Evolutionary conservation across 2,329 filamentous ascomycete genomes (phyloP), one percentile per base, ranked within the genome.

Genomic region (Nemania diffusa): DNA sequence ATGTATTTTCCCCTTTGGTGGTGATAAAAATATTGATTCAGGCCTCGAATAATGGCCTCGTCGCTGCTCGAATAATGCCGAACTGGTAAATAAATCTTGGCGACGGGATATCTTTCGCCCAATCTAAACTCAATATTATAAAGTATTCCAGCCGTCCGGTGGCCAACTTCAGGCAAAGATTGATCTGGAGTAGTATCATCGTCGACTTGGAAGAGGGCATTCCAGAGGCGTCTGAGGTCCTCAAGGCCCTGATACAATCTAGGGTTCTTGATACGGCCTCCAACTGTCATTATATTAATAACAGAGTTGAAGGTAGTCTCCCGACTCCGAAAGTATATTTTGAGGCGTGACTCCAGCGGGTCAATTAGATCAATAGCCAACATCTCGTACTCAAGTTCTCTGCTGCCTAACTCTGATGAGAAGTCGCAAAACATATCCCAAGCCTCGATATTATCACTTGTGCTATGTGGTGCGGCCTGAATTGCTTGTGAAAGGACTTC

Each of bases 21-120:
- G 40, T 61, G 51, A n/a, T 56, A 51, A 15, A 65, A 61, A 37
- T 65, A 61, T 24, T 5, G 3, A 42, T 61, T 57, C 8, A 65
- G 29, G 22, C n/a, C 63, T 22, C 15, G 57, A 3, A 65, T 44
- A 20, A 62, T n/a, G 5, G 44, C 64, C 46, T 53, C 58, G 52
- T 66, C 64, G n/a, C 64, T 66, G 11, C 24, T 50, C 29, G 64
- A 29, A 17, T 66, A 66, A 44, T 66, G 64, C 32, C 64, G 64
- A 7, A 66, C 64, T 3, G 64, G 58, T 9, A 66, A 26, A 20
- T 66, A 66, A n/a, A 62, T 53, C 37, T 66, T 63, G 9, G 52
- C 58, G 15, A 57, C 42, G 1, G 59, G 64, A 9, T 34, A 15
- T 34, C 11, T 3, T 8, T 60, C 50, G 7, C 57, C 63, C 37